Evolutionary conservation across 2,329 filamentous ascomycete species (phyloP), one percentile per base, ranked within the genome.

Genomic region (Trematosphaeria pertusa): DNA sequence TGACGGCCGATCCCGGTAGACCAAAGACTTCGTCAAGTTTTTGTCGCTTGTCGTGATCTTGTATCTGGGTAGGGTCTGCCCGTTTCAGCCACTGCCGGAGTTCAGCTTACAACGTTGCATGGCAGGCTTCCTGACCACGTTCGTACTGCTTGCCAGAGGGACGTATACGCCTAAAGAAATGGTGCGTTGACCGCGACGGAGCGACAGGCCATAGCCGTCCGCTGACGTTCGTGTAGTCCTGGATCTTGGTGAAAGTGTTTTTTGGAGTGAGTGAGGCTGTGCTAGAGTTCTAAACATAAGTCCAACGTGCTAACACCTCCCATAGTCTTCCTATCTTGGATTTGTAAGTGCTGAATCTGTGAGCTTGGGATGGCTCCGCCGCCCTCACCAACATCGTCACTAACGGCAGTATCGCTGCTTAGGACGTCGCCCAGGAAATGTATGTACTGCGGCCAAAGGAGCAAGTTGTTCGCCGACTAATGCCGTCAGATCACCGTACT

Each of bases 21-120:
- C 88, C 30, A 93, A 92, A 71, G 91, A 96, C 67, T 96, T 96
- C 67, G 72, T 92, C 69, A 92, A 92, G 64, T 96, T 94, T 50
- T 67, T 84, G 45, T 87, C 89, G 1, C 80, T 93, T 19, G 88
- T 95, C 33, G 76, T 90, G 37, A 87, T 96, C 43, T 75, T 96
- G 41, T 96, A 96, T 67, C 75, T 94, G 37, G 90, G 82, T 84
- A 64, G 21, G 54, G 11, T 40, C 20, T 10, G 28, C 15, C 39
- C 24, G 33, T 28, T 22, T 37, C 41, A 34, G 20, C 33, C 32
- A 4, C 22, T 33, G 7, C 22, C 11, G 26, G 12, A 21, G 19
- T 11, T 37, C 20, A 26, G 31, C 46, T 45, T 30, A 56, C 19
- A 9, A 34, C 46, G 4, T 35, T 14, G n/a, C 11, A 3, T 3